Evolutionary conservation across 305 asterid genomes (phyloP), one percentile per base, ranked within the genome.

Genomic region (Fraxinus latifolia): DNA sequence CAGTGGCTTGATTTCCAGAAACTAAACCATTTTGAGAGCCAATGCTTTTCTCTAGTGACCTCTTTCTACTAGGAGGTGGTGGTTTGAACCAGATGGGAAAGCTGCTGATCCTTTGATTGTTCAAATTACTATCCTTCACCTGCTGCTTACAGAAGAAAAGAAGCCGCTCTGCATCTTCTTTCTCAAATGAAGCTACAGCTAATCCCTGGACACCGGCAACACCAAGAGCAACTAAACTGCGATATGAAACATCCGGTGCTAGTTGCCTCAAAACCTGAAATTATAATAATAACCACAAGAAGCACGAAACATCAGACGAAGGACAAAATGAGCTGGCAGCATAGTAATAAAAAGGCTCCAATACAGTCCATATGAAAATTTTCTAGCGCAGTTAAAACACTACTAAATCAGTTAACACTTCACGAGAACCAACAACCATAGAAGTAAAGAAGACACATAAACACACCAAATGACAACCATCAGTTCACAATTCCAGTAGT

Each of bases 261-360:
- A 96, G 91, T 91, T 96, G 99, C 87, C 98, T 94, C 84, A 94
- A 89, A 70, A 96, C 93, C 99, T 96, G 90, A 84, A 78, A 79
- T 81, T 60, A 33, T 65, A 77, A n/a, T 58, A 77, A 32, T 33
- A 14, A 32, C 76, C 76, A 68, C 37, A 75, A 84, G 29, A 55
- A 55, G 25, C 3, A 14, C 2, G 37, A 34, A 31, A 19, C 19
- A 29, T 14, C 25, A 84, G 44, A 77, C 34, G 14, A 78, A 44
- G 67, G 74, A 7, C 15, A 7, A 27, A 37, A 62, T 70, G 75
- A 44, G 77, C n/a, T 12, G 19, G 23, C 62, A 29, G 29, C 39
- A 19, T 36, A 47, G 76, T 32, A 70, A 70, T 32, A 32, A 70
- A 70, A 70, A 31, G 42, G 76, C 39, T 31, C 6, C 55, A 72